Conservation (phyloP, 768 basidiomycete species). For the Xerocomellus dryophilus region DNA sequence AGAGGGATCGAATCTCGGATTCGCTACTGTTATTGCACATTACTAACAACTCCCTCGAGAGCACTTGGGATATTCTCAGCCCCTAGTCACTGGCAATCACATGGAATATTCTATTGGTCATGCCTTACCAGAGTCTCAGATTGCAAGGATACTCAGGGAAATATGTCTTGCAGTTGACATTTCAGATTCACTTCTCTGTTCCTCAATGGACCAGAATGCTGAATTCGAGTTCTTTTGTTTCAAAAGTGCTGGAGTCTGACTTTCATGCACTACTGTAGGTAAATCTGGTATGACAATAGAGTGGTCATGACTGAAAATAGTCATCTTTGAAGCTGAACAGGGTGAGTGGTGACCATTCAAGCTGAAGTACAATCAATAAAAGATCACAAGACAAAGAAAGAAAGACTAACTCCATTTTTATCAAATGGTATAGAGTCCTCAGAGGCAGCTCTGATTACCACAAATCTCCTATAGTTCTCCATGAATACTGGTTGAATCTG, state of each 20-base stretch:
- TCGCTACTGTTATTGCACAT: no score
- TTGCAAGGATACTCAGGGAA: not conserved
- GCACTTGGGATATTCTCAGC: no score
- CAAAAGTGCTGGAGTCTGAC: not conserved
- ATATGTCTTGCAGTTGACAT: not conserved
- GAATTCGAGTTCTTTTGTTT: not conserved
- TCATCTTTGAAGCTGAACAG: conserved; percentile 61
- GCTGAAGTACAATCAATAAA: conserved; percentile 34
- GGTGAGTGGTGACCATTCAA: conserved; percentile 50
- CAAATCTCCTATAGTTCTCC: conserved; percentile 61
- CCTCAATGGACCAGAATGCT: not conserved
- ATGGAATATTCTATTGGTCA: conserved; percentile 10
- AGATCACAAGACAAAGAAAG: not conserved
- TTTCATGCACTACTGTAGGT: not conserved
- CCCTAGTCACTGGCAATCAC: no score
- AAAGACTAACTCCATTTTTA: conserved; percentile 45
- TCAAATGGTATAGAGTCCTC: conserved; percentile 29
- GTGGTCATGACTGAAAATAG: conserved; percentile 33
- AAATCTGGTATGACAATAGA: not conserved
- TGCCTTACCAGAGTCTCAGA: no score
- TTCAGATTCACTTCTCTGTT: not conserved
- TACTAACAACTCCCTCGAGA: no score
- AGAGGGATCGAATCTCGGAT: no score
- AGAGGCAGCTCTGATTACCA: conserved; percentile 47
- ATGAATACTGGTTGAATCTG: conserved; percentile 64